Conservation (phyloP, 257 asterid genomes). For the Oldenlandia corymbosa region DNA sequence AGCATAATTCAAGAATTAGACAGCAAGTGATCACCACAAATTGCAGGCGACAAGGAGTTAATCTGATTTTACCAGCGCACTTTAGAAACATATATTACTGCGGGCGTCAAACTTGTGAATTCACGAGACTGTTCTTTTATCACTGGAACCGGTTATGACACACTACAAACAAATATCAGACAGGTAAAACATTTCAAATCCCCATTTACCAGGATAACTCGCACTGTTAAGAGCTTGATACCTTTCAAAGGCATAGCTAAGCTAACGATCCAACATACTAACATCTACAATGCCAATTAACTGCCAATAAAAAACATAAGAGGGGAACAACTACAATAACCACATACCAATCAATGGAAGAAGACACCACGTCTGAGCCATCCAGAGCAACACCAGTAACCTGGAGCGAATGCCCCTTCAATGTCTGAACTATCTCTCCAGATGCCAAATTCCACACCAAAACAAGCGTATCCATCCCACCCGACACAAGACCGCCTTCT, state of each 20-base stretch:
- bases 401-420: constrained; percentile 77
- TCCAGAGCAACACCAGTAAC: constrained; percentile 82
- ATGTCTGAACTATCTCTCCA: constrained; percentile 62
- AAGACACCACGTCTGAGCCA: constrained; percentile 70
- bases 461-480: constrained; percentile 92
- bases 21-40: not conserved
- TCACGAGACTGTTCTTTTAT: no score
- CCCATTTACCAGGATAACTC: not conserved
- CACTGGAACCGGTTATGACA: no score
- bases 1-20: not conserved
- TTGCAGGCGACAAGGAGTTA: not conserved
- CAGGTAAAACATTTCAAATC: not conserved
- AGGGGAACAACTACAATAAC: not conserved
- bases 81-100: not conserved
- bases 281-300: not conserved
- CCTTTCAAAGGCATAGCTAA: no score
- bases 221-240: no score
- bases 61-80: not conserved
- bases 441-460: constrained; percentile 80
- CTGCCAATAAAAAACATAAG: not conserved
- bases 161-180: no score
- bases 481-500: constrained; percentile 85
- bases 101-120: not conserved
- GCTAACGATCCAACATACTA: no score
- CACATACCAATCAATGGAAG: constrained; percentile 81